These are phyloP conservation scores for Luzula sylvatica DNA, from an alignment of 176 grass and related monocot species.

Conservation along the genomic window DNA sequence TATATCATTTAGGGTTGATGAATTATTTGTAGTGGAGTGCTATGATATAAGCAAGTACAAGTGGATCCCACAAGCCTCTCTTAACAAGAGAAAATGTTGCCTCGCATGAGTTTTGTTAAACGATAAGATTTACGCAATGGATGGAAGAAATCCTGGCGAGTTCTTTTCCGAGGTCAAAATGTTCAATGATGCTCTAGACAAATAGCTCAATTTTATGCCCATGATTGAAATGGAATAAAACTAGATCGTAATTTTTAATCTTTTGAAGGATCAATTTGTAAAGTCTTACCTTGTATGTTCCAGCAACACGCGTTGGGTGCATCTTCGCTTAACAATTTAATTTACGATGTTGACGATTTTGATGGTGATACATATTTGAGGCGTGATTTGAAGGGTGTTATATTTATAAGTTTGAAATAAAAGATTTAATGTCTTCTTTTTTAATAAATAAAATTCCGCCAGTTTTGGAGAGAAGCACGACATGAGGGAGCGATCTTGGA, in stretches of 20 bases:
- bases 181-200: slow-evolving; percentile 58
- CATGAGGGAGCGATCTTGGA: slow-evolving; percentile 68
- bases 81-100: slow-evolving; percentile 43
- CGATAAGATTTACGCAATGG: slow-evolving; percentile 56
- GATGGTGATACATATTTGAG: slow-evolving; percentile 47
- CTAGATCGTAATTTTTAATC: too few species aligned
- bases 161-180: slow-evolving; percentile 57
- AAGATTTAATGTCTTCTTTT: too few species aligned
- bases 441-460: slow-evolving; percentile 2
- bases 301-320: slow-evolving; percentile 64
- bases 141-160: slow-evolving; percentile 45
- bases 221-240: slow-evolving; percentile 63
- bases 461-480: slow-evolving; percentile 84
- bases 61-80: slow-evolving; percentile 39
- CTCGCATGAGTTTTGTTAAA: slow-evolving; percentile 39
- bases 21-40: slow-evolving; percentile 43
- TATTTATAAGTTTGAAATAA: slow-evolving; percentile 1
- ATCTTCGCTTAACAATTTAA: slow-evolving; percentile 39
- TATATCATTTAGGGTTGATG: neutral
- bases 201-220: slow-evolving; percentile 44
- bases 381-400: slow-evolving; percentile 35
- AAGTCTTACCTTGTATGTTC: slow-evolving; percentile 17
- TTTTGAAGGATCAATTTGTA: too few species aligned
- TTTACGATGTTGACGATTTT: slow-evolving; percentile 78
- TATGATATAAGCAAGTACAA: slow-evolving; percentile 53